phyloP scores from a whole-genome alignment of 2,329 filamentous ascomycete genomes.

The Orbilia quercus region DNA sequence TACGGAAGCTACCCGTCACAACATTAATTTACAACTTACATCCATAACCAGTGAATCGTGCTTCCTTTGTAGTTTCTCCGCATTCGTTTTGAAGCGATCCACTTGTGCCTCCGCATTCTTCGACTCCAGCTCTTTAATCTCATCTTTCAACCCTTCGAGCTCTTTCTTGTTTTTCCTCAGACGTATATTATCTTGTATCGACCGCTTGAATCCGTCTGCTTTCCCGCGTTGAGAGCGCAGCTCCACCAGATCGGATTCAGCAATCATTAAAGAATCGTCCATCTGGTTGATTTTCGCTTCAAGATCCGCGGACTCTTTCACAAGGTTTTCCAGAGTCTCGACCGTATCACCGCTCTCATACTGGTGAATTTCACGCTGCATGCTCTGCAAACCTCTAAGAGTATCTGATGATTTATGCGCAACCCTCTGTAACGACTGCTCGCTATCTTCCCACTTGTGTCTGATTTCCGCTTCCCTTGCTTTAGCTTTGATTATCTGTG shows the following conservation, averaged over 20 bases:
- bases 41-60: slow-evolving; percentile 78
- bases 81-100: slow-evolving; percentile 77
- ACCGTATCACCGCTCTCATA: slow-evolving; percentile 68
- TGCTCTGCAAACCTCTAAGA: slow-evolving; percentile 78
- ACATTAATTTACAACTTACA: slow-evolving; percentile 66
- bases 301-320: slow-evolving; percentile 44
- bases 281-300: slow-evolving; percentile 29
- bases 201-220: slow-evolving; percentile 83
- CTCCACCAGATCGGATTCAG: slow-evolving; percentile 30
- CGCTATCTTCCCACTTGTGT: slow-evolving; percentile 76
- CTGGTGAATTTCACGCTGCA: slow-evolving; percentile 80
- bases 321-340: slow-evolving; percentile 36
- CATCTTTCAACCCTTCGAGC: slow-evolving; percentile 73
- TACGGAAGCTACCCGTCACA: background rate
- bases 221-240: slow-evolving; percentile 64
- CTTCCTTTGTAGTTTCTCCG: slow-evolving; percentile 73
- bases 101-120: slow-evolving; percentile 87
- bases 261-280: slow-evolving; percentile 15
- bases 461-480: slow-evolving; percentile 80
- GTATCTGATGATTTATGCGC: slow-evolving; percentile 78
- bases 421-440: slow-evolving; percentile 77
- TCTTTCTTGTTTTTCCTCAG: slow-evolving; percentile 80
- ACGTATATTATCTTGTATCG: slow-evolving; percentile 87
- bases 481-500: slow-evolving; percentile 79
- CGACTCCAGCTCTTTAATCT: slow-evolving; percentile 79